Conservation (phyloP, 1,284 basidiomycete species). For the Stereum hirsutum region DNA sequence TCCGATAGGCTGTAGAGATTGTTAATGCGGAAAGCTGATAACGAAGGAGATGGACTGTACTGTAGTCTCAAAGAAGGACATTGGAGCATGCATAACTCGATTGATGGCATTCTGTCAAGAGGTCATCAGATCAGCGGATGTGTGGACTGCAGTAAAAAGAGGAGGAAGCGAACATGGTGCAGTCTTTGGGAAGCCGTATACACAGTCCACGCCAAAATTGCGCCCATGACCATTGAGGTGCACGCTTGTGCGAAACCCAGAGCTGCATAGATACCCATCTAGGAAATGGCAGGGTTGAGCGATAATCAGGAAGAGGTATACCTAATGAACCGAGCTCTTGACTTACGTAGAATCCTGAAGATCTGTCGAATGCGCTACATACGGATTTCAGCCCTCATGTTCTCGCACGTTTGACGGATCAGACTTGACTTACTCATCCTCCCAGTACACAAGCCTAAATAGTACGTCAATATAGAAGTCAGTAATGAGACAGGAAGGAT, state of each 20-base stretch:
- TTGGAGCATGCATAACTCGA: conserved; percentile 67
- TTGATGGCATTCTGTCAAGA: conserved; percentile 41
- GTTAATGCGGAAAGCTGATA: neutral
- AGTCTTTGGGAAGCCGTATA: conserved; percentile 57
- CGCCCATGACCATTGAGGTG: conserved; percentile 45
- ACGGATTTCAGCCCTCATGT: conserved; percentile 13
- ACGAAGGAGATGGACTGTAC: conserved; percentile 17
- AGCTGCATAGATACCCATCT: conserved; percentile 64
- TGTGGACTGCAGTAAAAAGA: conserved; percentile 20
- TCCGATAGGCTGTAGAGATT: conserved; percentile 62
- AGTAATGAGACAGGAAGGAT: conserved; percentile 27
- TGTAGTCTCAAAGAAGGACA: conserved; percentile 87
- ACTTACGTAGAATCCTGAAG: conserved; percentile 52
- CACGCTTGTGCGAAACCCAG: conserved; percentile 43
- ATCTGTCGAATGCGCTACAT: conserved; percentile 55
- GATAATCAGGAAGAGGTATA: conserved; percentile 23
- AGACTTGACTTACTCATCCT: conserved; percentile 45
- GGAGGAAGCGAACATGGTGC: conserved; percentile 38
- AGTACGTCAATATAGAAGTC: neutral
- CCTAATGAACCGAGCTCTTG: neutral
- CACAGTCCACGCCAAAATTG: conserved; percentile 42
- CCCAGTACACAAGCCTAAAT: conserved; percentile 62
- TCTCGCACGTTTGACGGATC: conserved; percentile 45
- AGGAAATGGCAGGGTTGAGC: conserved; percentile 43
- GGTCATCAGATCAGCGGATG: conserved; percentile 16